These are phyloP conservation scores for Neopestalotiopsis sp. DNA, from an alignment of 2,329 filamentous ascomycete species.

Conservation along the genomic window DNA sequence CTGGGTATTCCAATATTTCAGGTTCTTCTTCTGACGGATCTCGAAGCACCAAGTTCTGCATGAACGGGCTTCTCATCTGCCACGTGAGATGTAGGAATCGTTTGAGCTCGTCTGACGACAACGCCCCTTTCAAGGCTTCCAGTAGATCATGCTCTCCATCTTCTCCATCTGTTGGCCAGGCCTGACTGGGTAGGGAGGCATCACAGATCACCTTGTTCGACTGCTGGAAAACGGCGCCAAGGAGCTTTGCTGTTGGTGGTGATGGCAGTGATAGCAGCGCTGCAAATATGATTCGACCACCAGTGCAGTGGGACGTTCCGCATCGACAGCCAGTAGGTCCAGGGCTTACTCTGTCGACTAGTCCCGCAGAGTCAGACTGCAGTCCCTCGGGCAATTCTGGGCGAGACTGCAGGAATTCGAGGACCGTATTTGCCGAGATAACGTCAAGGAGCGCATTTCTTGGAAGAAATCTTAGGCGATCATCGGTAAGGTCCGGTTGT, in stretches of 20 bases:
- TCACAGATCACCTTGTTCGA: not conserved
- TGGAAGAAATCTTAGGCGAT: too few species aligned
- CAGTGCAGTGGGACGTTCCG: constrained; percentile 16
- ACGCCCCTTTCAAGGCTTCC: not conserved
- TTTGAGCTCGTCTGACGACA: constrained; percentile 16
- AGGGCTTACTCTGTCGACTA: not conserved
- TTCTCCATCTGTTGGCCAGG: too few species aligned
- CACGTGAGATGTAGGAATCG: not conserved
- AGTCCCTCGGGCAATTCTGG: too few species aligned
- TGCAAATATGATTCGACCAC: constrained; percentile 22
- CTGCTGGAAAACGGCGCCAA: constrained; percentile 12
- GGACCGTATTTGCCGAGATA: constrained; percentile 6
- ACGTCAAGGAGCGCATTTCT: not conserved
- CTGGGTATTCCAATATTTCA: too few species aligned
- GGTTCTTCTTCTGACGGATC: too few species aligned
- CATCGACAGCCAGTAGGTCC: too few species aligned
- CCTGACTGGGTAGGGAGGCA: too few species aligned
- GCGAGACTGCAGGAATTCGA: not conserved
- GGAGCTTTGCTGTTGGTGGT: too few species aligned
- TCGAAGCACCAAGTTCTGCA: not conserved
- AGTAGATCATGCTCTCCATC: too few species aligned
- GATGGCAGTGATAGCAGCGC: too few species aligned
- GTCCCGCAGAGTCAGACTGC: not conserved
- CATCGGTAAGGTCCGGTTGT: too few species aligned
- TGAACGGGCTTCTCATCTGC: constrained; percentile 3